Base-by-base conservation (phyloP, 164 flowering plant genomes). In the Stephania japonica region DNA sequence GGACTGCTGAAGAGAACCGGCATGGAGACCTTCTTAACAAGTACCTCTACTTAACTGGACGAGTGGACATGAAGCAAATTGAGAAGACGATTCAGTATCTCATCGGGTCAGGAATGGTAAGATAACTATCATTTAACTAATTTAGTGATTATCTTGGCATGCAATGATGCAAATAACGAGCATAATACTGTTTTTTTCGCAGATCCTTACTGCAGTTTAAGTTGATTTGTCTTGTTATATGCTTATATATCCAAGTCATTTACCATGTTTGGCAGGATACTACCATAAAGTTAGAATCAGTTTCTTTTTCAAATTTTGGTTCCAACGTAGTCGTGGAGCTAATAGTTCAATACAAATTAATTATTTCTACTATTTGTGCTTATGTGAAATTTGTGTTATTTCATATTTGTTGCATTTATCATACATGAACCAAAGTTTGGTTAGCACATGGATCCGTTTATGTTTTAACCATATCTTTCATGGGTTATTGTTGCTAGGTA, bases 51-150 rank as follows among this genome's bases (percentile, higher is more conserved):
- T 73, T 88, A 27, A 80, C 81, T 73, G 91, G 94, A 66, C 82
- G 91, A 67, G 94, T 90, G 0, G 90, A 90, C 78, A 88, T 90
- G 94, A 84, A 75, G 56, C 88, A 87, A 72, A 84, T 88, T 70
- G 91, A 90, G 83, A 86, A 85, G 83, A 87, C 91, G 5, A 87
- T 87, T 62, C 93, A 89, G 79, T 86, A 89, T 77, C 79, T 87
- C 63, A 89, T 89, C 41, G 90, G 91, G 4, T 87, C 90, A 8
- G 91, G 93, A 85, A 89, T 87, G 93, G 93, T 89, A 69, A 81
- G 84, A 53, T 71, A 9, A 42, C 43, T 59, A 3, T 13, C 18
- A 56, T 7, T 47, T 41, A 59, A 59, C 59, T 27, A 23, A 23
- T 23, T 63, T 63, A 6, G 23, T 63, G 66, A 27, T 23, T 25